phyloP scores from a whole-genome alignment of 2,329 filamentous ascomycete genomes.

The Mollisiaceae sp. region DNA sequence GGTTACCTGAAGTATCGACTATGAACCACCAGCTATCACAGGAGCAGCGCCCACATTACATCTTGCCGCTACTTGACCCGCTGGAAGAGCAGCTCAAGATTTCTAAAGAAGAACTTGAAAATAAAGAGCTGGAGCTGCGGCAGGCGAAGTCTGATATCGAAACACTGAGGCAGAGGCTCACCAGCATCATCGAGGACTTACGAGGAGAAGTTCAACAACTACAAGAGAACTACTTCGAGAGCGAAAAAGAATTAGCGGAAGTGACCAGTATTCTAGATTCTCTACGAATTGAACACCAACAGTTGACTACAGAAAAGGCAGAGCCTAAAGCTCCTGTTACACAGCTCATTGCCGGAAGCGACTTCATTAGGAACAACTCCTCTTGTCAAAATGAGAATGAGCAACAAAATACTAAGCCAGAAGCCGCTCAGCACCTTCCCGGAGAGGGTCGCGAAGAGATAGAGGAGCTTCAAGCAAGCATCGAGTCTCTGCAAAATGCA shows the following conservation, averaged over 20 bases:
- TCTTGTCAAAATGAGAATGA: background rate
- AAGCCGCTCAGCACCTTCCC: background rate
- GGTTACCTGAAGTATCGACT: background rate
- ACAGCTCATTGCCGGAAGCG: background rate
- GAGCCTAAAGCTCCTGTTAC: background rate
- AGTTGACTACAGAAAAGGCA: background rate
- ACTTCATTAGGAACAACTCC: background rate
- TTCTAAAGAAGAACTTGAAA: slow-evolving; percentile 9
- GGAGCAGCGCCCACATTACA: background rate
- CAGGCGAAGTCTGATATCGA: slow-evolving; percentile 10
- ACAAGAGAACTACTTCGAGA: slow-evolving; percentile 6
- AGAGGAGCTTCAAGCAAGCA: background rate
- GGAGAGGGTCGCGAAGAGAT: background rate
- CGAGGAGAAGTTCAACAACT: slow-evolving; percentile 13
- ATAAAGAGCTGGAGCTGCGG: slow-evolving; percentile 6
- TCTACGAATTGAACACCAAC: background rate
- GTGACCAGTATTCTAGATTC: background rate
- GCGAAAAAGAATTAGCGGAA: slow-evolving; percentile 4
- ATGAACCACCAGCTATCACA: background rate
- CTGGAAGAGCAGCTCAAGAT: background rate
- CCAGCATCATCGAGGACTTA: slow-evolving; percentile 21
- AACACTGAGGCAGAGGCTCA: background rate
- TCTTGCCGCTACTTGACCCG: background rate
- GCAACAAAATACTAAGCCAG: background rate
- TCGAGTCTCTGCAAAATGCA: background rate